A percentile compares a stretch with the other conserved stretches of the same genome.
Conservation (phyloP, 1,139 yeast genomes). For the Debaryomycetaceae sp. region DNA sequence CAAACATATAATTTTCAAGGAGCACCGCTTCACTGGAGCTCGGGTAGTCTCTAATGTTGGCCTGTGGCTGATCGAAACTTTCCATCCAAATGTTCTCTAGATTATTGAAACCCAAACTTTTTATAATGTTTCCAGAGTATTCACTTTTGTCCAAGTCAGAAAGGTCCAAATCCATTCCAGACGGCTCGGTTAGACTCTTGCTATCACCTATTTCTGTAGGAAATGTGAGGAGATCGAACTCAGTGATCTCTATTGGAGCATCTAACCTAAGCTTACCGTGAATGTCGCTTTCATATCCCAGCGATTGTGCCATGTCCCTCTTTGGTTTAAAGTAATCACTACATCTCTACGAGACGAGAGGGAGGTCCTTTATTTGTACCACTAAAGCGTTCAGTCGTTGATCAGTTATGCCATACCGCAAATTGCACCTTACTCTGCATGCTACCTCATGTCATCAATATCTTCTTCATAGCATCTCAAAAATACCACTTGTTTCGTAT, state of each 20-base stretch:
- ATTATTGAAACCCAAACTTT: too few species aligned
- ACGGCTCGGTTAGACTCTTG: not conserved
- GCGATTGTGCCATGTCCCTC: not conserved
- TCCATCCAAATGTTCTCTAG: not conserved
- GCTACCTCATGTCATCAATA: too few species aligned
- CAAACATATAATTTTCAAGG: not conserved
- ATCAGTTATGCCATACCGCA: not conserved
- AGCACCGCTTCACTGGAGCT: not conserved
- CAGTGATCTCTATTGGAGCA: not conserved
- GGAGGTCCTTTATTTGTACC: not conserved
- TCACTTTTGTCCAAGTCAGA: not conserved
- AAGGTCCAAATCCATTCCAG: not conserved
- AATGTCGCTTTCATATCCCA: not conserved
- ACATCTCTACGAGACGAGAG: too few species aligned
- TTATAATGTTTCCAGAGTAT: not conserved
- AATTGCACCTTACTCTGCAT: not conserved
- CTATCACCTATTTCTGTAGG: not conserved
- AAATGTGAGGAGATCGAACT: not conserved
- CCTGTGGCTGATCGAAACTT: not conserved
- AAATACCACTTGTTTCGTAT: too few species aligned
- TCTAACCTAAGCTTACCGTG: not conserved
- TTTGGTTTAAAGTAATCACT: too few species aligned
- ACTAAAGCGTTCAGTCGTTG: not conserved
- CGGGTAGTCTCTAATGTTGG: not conserved
- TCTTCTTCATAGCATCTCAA: too few species aligned